Evolutionary conservation across 2,329 filamentous ascomycete genomes (phyloP), one percentile per base, ranked within the genome.

Genomic region (Colletotrichum brevisporum): DNA sequence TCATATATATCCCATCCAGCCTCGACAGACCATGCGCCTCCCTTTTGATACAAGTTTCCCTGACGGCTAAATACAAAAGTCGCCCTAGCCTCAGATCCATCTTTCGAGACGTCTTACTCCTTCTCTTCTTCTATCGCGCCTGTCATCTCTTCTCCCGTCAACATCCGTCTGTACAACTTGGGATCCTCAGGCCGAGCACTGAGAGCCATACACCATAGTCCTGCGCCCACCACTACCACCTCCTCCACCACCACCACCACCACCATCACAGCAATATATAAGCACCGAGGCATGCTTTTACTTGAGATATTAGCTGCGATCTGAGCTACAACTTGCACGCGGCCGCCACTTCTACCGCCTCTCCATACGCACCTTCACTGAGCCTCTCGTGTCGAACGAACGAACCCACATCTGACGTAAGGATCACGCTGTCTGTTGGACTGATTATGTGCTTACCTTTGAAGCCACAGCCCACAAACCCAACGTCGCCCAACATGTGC

Each of bases 401-500:
- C 31, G 31, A 36, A 36, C 10, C 0, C 31, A 36, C 31, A 36
- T 36, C 31, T 36, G 31, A 36, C 31, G 31, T 36, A 36, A 36
- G 31, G 31, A 36, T 36, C 31, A 36, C 31, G 2, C 31, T 36
- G 31, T 36, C 31, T 36, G 10, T 10, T 36, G 31, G 31, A 36
- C 31, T 36, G 8, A 36, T 10, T 36, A 8, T 10, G 26, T 9
- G 18, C n/a, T 50, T 21, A 50, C 47, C 47, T 10, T 24, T 6
- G 10, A 13, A 10, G 31, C 31, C 21, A 39, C 56, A 47, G 55
- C 12, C 9, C 31, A 21, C 50, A 31, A 48, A 18, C 26, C 13
- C 36, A 31, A 16, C 3, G 27, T 51, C 48, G 59, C 39, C 66
- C 75, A 82, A 31, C 68, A 88, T 89, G 87, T 89, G 87, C 76